These are phyloP conservation scores for Colletotrichum sojae DNA, from an alignment of 2,329 filamentous ascomycete species.

Conservation along the genomic window DNA sequence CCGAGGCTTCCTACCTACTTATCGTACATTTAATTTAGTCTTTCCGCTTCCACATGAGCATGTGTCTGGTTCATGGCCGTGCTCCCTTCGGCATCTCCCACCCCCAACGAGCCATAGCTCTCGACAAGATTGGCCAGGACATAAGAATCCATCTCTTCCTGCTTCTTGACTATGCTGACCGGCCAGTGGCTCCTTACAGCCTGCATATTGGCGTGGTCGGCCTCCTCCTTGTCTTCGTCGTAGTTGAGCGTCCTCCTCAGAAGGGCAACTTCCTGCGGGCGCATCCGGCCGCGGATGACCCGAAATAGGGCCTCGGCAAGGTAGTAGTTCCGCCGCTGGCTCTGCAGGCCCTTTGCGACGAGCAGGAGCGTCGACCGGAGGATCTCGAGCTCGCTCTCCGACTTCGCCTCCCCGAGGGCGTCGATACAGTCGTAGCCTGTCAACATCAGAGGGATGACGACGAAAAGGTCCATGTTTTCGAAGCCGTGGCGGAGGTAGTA, in stretches of 20 bases:
- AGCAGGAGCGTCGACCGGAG: conserved; percentile 53
- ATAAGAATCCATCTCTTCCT: conserved; percentile 45
- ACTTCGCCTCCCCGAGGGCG: conserved; percentile 42
- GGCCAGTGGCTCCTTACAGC: conserved; percentile 50
- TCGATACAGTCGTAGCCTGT: conserved; percentile 46
- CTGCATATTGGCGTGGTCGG: conserved; percentile 43
- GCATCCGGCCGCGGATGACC: conserved; percentile 52
- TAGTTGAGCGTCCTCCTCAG: conserved; percentile 34
- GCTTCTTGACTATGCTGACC: conserved; percentile 47
- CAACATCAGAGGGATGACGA: conserved; percentile 52
- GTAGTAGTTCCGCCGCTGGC: conserved; percentile 52
- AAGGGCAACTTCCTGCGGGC: conserved; percentile 44
- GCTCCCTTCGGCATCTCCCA: neutral
- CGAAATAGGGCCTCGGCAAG: conserved; percentile 51
- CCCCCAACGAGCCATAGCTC: neutral
- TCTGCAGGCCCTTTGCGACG: conserved; percentile 50
- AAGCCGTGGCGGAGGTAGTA: conserved; percentile 52
- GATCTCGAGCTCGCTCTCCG: conserved; percentile 35
- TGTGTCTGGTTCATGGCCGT: no score
- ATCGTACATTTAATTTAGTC: no score
- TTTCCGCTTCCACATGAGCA: no score
- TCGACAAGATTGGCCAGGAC: conserved; percentile 46
- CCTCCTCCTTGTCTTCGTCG: conserved; percentile 42
- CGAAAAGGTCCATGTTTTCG: conserved; percentile 44
- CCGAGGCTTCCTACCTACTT: no score